Base-by-base conservation (phyloP, 371 early-diverging fungal species). In the Mortierella sp. region DNA sequence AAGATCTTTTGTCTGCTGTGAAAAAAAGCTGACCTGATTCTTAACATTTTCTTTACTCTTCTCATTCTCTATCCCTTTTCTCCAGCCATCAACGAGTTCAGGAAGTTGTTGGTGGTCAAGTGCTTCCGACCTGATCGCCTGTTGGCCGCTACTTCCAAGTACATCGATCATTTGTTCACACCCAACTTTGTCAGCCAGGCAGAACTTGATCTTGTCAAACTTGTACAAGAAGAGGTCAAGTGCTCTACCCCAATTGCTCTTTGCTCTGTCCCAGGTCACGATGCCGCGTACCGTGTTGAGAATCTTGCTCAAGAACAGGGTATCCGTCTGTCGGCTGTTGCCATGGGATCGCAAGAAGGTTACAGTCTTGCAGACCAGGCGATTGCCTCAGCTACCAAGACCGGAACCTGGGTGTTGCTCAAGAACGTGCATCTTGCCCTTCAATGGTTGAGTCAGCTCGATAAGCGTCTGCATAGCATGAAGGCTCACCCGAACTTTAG, bases 311-410 rank as follows among this genome's bases (percentile, higher is more conserved):
- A 85, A 9, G 93, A 93, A 72, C 68, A 83, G 53, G 84, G 85
- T n/a, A 84, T 82, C 26, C 84, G 85, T 21, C 86, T 92, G 57
- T 85, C 89, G 0, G 91, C 97, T 1, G 96, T 99, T 19, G 99
- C 99, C 9, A 98, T 99, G 97, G 99, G 99, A 62, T 97, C 98
- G 4, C 88, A 91, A 28, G 99, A 99, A 90, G 98, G 98, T 62
- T 93, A 94, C 67, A 84, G 87, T 6, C 85, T 95, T 29, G 99
- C 99, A 5, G 98, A 98, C 59, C 88, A 91, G 74, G 98, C 97
- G 4, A 96, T 99, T 62, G 88, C 93, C 0, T 69, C 83, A 5
- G 96, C 97, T 0, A 86, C 89, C 68, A 93, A 93, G 84, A 88
- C 86, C 14, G 98, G 98, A 64, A 86, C 86, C 60, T 99, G 98